Evolutionary conservation across 768 basidiomycete genomes (phyloP).

Genomic region (Hypholoma sublateritium): DNA sequence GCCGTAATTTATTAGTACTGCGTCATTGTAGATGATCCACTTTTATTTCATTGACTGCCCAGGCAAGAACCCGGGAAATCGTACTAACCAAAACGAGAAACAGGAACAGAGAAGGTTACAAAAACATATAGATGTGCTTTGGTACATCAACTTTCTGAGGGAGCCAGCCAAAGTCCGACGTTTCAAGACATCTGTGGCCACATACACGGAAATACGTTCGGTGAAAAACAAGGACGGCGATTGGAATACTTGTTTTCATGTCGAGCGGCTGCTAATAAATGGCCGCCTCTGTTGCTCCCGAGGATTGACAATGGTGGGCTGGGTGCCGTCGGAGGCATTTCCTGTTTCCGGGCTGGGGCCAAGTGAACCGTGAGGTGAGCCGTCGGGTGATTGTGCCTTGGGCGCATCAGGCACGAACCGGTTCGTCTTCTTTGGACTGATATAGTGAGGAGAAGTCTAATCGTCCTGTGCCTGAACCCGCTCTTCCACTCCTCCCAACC

Average conservation of each 20-base stretch:
- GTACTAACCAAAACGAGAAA: too few relatives aligned
- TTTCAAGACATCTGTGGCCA: neutral
- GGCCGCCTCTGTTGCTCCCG: slow-evolving; percentile 8
- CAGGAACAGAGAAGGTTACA: too few relatives aligned
- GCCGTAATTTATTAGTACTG: too few relatives aligned
- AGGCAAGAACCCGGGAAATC: too few relatives aligned
- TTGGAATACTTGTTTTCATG: neutral
- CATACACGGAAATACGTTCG: too few relatives aligned
- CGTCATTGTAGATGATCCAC: too few relatives aligned
- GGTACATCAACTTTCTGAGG: too few relatives aligned
- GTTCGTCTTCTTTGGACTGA: slow-evolving; percentile 12
- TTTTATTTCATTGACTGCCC: too few relatives aligned
- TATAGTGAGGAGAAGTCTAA: slow-evolving; percentile 22
- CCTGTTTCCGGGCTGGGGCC: neutral
- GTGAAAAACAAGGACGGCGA: too few relatives aligned
- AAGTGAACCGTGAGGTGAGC: neutral
- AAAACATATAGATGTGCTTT: neutral
- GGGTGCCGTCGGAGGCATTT: neutral
- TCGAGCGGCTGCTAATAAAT: neutral
- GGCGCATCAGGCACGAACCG: slow-evolving; percentile 18
- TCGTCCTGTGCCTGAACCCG: slow-evolving; percentile 22
- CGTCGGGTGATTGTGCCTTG: slow-evolving; percentile 3
- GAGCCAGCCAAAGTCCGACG: slow-evolving; percentile 8
- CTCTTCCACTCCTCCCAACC: slow-evolving; percentile 18
- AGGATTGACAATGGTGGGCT: slow-evolving; percentile 13